Percentiles rank a stretch among this genome's conserved stretches.
Conservation (phyloP, 257 asterid genomes). For the Solanum raphanifolium region DNA sequence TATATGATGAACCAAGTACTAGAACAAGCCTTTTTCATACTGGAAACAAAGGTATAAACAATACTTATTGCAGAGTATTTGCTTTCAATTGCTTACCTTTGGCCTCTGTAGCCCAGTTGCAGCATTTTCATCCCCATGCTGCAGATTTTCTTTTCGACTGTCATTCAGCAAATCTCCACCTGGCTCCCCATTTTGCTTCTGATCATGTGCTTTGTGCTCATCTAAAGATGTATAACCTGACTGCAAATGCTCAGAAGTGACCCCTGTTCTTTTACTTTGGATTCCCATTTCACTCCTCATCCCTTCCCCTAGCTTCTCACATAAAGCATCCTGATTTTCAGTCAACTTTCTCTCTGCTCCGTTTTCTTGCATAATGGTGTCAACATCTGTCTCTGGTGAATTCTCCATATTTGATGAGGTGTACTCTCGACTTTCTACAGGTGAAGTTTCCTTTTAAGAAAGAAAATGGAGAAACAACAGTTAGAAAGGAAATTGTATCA, state of each 20-base stretch:
- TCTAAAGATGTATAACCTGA: conserved; percentile 37
- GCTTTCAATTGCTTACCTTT: conserved; percentile 33
- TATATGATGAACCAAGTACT: not conserved
- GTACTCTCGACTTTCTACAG: conserved; percentile 63
- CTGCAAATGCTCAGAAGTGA: conserved; percentile 38
- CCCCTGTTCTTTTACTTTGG: conserved; percentile 36
- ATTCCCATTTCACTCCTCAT: conserved; percentile 24
- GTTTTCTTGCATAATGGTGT: conserved; percentile 33
- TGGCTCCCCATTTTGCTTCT: conserved; percentile 26
- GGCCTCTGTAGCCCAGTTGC: conserved; percentile 49
- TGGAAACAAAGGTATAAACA: not conserved
- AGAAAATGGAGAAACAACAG: conserved; percentile 9
- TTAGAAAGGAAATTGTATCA: not conserved
- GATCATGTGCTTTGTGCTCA: conserved; percentile 29
- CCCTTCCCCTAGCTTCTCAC: conserved; percentile 11
- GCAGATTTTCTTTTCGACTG: conserved; percentile 31
- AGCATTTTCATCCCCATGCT: conserved; percentile 29
- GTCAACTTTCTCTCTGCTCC: conserved; percentile 53
- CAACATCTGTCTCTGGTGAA: conserved; percentile 36
- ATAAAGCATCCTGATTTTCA: conserved; percentile 1
- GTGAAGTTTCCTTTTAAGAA: conserved; percentile 42
- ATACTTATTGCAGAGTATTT: not conserved
- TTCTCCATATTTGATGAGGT: conserved; percentile 59
- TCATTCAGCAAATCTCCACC: conserved; percentile 32
- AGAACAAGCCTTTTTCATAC: not conserved